A percentile compares a stretch with the other conserved stretches of the same genome.
Conservation (phyloP, 169 alveolate species). For the Fabrea salina region DNA sequence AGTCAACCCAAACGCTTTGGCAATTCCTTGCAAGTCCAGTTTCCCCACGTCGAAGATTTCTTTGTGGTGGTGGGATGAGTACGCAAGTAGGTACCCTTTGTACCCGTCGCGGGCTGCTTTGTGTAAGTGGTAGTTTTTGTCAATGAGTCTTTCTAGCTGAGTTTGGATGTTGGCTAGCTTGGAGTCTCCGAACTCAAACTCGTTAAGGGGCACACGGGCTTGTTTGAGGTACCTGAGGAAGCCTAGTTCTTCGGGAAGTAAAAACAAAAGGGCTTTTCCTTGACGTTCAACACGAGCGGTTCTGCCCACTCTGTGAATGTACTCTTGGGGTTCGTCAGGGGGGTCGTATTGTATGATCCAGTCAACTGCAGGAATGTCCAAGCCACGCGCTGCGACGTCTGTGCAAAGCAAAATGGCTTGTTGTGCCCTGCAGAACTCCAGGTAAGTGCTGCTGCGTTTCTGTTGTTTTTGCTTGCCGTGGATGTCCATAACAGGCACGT, state of each 20-base stretch:
- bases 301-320: constrained; percentile 99
- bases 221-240: constrained; percentile 90
- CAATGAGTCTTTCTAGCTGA: constrained; percentile 95
- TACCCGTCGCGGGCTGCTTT: constrained; percentile 97
- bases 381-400: constrained; percentile 99
- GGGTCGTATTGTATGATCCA: constrained; percentile 99
- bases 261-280: constrained; percentile 96
- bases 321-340: constrained; percentile 99
- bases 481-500: constrained; percentile 93
- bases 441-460: constrained; percentile 92
- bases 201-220: constrained; percentile 92
- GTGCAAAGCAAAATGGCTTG: constrained; percentile 96
- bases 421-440: constrained; percentile 93
- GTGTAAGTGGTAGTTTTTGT: constrained; percentile 95
- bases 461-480: constrained; percentile 97
- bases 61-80: constrained; percentile 93
- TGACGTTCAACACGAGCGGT: constrained; percentile 97
- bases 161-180: constrained; percentile 96
- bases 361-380: constrained; percentile 98
- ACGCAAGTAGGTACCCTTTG: constrained; percentile 93
- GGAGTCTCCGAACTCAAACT: constrained; percentile 94
- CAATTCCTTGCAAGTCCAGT: constrained; percentile 93
- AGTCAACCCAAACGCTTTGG: constrained; percentile 93
- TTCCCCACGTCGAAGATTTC: constrained; percentile 96
- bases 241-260: constrained; percentile 96